Base-by-base conservation (phyloP, 2,329 filamentous ascomycete species). In the Knufia petricola region DNA sequence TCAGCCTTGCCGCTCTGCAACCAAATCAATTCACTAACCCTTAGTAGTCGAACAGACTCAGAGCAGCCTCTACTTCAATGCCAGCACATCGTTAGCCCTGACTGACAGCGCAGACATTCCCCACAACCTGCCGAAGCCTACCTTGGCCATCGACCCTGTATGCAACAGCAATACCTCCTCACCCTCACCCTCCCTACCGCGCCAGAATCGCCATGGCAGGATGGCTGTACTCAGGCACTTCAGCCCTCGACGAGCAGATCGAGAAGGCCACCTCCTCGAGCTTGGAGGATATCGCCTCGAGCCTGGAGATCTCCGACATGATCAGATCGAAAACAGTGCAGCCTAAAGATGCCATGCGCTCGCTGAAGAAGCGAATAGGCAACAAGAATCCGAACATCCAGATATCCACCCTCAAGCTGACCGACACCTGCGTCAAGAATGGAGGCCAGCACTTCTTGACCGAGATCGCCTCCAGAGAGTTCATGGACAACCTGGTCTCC, bases 301-400 rank as follows among this genome's bases (percentile, higher is more conserved):
- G 96, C 66, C 82, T 98, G 62, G 92, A 98, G 69, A 96, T 98
- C 60, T 95, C 90, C 66, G 92, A 98, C 71, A 75, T 94, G 59
- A 95, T 98, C 67, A 81, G 92, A 60, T 96, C 89, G 62, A 96
- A 96, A 73, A 94, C 88, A 15, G 90, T 98, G 44, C 88, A 89
- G 66, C 90, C 92, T 47, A 95, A 90, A 68, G 92, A 98, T 69
- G 92, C 92, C 54, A 98, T 98, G 92, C 86, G 88, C 65, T 90
- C 87, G 37, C 73, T 98, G 61, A 96, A 95, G 72, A 81, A 81
- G 64, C 83, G 92, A 65, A 88, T 98, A 73, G 88, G 87, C 68
- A 88, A 95, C 74, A 94, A 89, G 75, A 98, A 98, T 63, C 92
- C 92, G 30, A 98, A 98, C 66, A 83, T 92, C 30, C 92, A 98